Evolutionary conservation across 495 filamentous ascomycete genomes (phyloP).

Genomic region (Talaromyces thailandensis): DNA sequence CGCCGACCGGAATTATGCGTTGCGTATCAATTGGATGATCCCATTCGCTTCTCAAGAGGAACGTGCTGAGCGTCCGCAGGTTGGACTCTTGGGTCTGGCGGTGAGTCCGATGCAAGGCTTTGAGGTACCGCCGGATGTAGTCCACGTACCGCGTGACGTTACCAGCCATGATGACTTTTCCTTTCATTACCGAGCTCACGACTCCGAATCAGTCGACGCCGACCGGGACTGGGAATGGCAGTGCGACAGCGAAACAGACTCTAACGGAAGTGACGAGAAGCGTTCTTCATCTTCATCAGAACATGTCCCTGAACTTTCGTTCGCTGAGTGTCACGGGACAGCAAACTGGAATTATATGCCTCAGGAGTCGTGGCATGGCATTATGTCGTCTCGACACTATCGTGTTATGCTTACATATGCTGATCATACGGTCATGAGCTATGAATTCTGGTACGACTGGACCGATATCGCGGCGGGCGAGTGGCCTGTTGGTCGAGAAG

Average conservation of each 20-base stretch:
- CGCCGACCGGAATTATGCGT: constrained; percentile 24
- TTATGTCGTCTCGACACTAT: constrained; percentile 41
- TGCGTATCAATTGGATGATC: constrained; percentile 49
- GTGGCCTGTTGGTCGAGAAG: not conserved
- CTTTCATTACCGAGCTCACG: constrained; percentile 23
- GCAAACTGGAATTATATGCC: constrained; percentile 29
- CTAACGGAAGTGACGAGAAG: not conserved
- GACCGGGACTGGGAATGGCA: not conserved
- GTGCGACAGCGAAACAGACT: not conserved
- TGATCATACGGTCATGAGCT: constrained; percentile 71
- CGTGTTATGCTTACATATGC: constrained; percentile 67
- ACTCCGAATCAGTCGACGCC: constrained; percentile 11
- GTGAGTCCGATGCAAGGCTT: constrained; percentile 56
- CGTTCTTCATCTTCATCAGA: not conserved
- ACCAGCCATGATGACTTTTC: constrained; percentile 17
- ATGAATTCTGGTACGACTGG: constrained; percentile 58
- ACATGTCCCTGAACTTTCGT: constrained; percentile 9
- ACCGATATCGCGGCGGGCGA: not conserved
- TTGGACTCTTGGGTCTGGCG: constrained; percentile 44
- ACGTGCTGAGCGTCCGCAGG: constrained; percentile 28
- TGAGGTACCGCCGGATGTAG: constrained; percentile 30
- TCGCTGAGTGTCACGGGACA: constrained; percentile 31
- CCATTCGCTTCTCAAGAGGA: constrained; percentile 41
- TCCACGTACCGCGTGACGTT: constrained; percentile 21
- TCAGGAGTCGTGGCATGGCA: constrained; percentile 31